Conservation (phyloP, 306 rosid species). For the Rosa multiflora region DNA sequence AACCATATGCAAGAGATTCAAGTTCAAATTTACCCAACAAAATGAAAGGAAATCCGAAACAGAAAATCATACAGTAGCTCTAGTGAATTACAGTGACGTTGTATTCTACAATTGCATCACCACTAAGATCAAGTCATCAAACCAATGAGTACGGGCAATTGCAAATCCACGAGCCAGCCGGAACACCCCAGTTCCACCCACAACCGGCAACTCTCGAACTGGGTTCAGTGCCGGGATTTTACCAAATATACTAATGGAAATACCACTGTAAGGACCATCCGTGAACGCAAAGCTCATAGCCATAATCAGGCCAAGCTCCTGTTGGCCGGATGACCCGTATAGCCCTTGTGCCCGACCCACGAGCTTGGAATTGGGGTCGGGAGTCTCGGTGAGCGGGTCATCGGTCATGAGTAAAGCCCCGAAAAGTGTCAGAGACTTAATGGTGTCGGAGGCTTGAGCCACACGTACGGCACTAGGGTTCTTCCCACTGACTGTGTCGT, state of each 20-base stretch:
- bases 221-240: conserved; percentile 48
- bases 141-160: conserved; percentile 52
- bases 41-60: too few species aligned
- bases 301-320: conserved; percentile 63
- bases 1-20: too few species aligned
- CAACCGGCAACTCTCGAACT: conserved; percentile 69
- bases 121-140: conserved; percentile 31
- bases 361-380: conserved; percentile 63
- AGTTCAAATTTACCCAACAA: not conserved
- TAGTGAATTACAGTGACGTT: conserved; percentile 70
- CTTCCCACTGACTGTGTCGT: conserved; percentile 63
- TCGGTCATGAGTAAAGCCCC: conserved; percentile 65
- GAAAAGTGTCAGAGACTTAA: conserved; percentile 45
- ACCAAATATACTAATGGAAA: conserved; percentile 61
- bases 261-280: conserved; percentile 58
- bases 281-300: conserved; percentile 53
- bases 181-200: conserved; percentile 78
- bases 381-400: conserved; percentile 65
- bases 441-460: conserved; percentile 40
- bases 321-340: conserved; percentile 60
- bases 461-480: conserved; percentile 64
- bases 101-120: conserved; percentile 81
- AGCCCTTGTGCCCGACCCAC: conserved; percentile 81
- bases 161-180: conserved; percentile 80
- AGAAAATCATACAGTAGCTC: not conserved